Evolutionary conservation across 1,284 basidiomycete species (phyloP).

Genomic region (Leccinum angustisporum): DNA sequence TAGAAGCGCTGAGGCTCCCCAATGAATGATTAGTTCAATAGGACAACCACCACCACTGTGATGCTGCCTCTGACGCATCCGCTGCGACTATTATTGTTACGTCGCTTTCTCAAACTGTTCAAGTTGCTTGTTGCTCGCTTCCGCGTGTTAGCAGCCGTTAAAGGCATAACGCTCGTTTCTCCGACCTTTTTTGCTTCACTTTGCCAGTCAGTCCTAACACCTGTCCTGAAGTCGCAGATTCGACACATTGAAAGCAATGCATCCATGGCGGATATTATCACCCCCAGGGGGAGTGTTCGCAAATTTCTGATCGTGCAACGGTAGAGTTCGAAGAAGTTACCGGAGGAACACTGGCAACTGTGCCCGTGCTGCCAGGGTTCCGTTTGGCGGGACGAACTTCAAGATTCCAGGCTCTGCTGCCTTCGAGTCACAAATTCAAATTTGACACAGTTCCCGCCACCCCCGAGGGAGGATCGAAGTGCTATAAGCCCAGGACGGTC

Average conservation of each 20-base stretch:
- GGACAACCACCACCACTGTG: neutral
- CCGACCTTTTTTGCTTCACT: conserved; percentile 5
- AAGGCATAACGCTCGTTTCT: conserved; percentile 4
- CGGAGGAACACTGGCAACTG: neutral
- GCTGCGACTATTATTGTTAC: conserved; percentile 3
- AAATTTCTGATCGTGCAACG: neutral
- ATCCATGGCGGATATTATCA: neutral
- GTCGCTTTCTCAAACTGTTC: neutral
- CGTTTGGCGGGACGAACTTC: conserved; percentile 2
- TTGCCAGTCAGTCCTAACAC: conserved; percentile 10
- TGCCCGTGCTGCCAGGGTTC: neutral
- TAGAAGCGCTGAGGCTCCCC: neutral
- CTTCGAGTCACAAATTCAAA: neutral
- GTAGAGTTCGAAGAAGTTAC: neutral
- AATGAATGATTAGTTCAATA: neutral
- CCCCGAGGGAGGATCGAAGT: conserved; percentile 17
- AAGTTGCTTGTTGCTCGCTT: conserved; percentile 11
- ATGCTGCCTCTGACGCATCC: conserved; percentile 1
- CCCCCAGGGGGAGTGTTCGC: neutral
- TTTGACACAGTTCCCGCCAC: conserved; percentile 7
- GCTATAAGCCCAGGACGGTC: conserved; percentile 9
- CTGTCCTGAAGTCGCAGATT: neutral
- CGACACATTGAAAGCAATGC: neutral
- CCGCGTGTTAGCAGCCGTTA: neutral
- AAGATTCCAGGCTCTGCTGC: neutral